Evolutionary conservation across 2,329 filamentous ascomycete genomes (phyloP).

Genomic region (Talaromyces atroroseus): DNA sequence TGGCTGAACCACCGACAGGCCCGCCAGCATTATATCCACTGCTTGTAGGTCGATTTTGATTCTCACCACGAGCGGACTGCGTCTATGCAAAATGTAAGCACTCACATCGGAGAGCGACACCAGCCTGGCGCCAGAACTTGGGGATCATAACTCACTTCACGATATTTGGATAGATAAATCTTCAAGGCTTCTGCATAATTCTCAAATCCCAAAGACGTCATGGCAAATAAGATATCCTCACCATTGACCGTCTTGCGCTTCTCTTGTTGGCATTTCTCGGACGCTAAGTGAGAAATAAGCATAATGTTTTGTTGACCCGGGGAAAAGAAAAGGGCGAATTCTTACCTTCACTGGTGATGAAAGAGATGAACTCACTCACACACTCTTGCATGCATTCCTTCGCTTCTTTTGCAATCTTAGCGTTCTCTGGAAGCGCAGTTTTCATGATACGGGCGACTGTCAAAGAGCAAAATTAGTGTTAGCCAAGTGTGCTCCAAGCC

Average conservation of each 20-base stretch:
- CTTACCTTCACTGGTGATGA: conserved; percentile 98
- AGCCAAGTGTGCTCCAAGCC: neutral
- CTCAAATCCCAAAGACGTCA: conserved; percentile 98
- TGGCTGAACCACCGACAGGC: conserved; percentile 30
- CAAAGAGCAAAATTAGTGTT: conserved; percentile 15
- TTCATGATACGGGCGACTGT: conserved; percentile 99
- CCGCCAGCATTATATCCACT: conserved; percentile 41
- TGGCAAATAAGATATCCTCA: conserved; percentile 96
- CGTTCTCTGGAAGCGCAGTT: conserved; percentile 91
- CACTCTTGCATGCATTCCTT: conserved; percentile 99
- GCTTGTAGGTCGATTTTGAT: conserved; percentile 54
- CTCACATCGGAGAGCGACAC: conserved; percentile 34
- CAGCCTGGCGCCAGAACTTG: conserved; percentile 18
- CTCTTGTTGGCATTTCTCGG: conserved; percentile 98
- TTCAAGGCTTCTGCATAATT: conserved; percentile 98
- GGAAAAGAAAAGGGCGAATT: conserved; percentile 15
- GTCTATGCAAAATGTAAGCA: conserved; percentile 58
- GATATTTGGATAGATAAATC: conserved; percentile 95
- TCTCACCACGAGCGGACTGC: conserved; percentile 67
- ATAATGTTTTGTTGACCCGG: neutral
- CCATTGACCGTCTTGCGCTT: conserved; percentile 99
- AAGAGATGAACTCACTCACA: conserved; percentile 99
- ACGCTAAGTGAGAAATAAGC: conserved; percentile 54
- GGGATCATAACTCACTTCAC: conserved; percentile 67
- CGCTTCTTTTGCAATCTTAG: conserved; percentile 97